Evolutionary conservation across 2,329 filamentous ascomycete species (phyloP).

Genomic region (Cadophora malorum): DNA sequence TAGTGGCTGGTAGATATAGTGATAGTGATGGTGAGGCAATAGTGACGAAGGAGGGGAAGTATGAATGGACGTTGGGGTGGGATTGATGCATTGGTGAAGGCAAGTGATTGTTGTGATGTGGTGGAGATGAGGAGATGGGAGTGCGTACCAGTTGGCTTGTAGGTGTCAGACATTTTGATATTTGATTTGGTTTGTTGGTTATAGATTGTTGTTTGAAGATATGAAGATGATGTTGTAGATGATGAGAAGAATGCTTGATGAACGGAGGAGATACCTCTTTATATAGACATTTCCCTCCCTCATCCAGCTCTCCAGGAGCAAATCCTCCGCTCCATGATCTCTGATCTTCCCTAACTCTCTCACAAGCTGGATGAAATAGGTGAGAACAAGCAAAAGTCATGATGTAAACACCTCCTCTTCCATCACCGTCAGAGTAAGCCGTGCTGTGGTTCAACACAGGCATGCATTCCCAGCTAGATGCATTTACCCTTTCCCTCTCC

Average conservation of each 20-base stretch:
- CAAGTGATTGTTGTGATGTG: background rate
- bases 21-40: background rate
- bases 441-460: background rate
- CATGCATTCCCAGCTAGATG: background rate
- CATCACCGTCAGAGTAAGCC: background rate
- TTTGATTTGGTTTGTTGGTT: background rate
- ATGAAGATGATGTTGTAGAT: background rate
- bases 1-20: background rate
- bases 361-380: background rate
- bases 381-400: background rate
- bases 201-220: background rate
- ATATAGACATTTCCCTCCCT: background rate
- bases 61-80: no score
- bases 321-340: background rate
- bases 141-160: slow-evolving; percentile 7
- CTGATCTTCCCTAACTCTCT: no score
- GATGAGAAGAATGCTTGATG: background rate
- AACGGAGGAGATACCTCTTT: background rate
- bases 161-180: slow-evolving; percentile 1
- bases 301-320: background rate
- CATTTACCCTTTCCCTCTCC: no score
- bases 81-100: no score
- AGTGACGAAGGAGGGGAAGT: no score
- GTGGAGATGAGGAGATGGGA: background rate
- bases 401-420: background rate